Evolutionary conservation across 2,329 filamentous ascomycete species (phyloP).

Genomic region (Fusarium sp.): DNA sequence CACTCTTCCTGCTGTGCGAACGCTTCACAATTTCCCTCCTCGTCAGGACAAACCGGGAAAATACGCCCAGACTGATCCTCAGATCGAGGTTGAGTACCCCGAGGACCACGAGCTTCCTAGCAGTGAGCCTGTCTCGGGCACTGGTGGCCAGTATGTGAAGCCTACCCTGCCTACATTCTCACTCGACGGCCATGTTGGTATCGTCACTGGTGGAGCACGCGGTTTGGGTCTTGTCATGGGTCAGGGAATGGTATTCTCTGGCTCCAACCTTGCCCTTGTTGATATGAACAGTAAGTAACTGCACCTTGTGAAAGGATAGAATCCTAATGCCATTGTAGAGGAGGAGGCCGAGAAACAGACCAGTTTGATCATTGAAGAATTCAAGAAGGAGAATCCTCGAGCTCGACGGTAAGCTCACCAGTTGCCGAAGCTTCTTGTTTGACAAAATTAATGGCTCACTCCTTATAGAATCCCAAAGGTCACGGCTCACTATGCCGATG

Average conservation of each 20-base stretch:
- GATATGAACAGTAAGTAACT: conserved; percentile 83
- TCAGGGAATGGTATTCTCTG: conserved; percentile 88
- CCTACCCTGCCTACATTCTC: conserved; percentile 88
- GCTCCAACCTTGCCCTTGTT: conserved; percentile 89
- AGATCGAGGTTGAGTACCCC: conserved; percentile 82
- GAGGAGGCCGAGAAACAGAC: conserved; percentile 87
- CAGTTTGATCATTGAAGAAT: conserved; percentile 76
- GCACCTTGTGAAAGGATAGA: background rate
- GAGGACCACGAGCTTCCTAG: conserved; percentile 78
- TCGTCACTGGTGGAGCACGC: conserved; percentile 91
- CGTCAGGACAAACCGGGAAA: conserved; percentile 66
- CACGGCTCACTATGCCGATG: conserved; percentile 91
- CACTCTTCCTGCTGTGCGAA: conserved; percentile 43
- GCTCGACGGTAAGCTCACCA: conserved; percentile 67
- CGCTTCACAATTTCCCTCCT: conserved; percentile 50
- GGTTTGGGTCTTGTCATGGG: conserved; percentile 93
- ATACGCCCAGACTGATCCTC: conserved; percentile 83
- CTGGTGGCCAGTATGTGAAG: conserved; percentile 84
- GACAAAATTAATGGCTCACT: conserved; percentile 6
- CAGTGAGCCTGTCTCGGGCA: conserved; percentile 76
- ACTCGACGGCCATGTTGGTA: conserved; percentile 82
- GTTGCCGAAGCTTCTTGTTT: background rate
- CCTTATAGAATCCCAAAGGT: conserved; percentile 76
- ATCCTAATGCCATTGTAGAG: conserved; percentile 62
- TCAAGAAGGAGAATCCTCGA: conserved; percentile 82